A percentile compares a stretch with the other conserved stretches of the same genome.
Evolutionary conservation across 495 filamentous ascomycete genomes (phyloP).

Genomic region (Cercophora samala): DNA sequence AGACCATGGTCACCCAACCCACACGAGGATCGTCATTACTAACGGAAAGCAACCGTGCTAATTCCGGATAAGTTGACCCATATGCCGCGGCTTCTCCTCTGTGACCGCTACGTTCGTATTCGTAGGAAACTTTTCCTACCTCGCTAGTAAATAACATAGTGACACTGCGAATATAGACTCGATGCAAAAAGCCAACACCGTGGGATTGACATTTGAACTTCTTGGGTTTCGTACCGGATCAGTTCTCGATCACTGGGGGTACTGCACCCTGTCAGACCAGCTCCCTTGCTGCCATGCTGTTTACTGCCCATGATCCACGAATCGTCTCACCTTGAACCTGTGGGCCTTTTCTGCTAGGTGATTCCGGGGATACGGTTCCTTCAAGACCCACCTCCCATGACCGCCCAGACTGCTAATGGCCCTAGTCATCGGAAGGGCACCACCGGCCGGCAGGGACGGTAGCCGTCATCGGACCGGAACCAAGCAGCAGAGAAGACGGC

Average conservation of each 20-base stretch:
- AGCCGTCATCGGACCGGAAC: background rate
- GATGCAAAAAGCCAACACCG: background rate
- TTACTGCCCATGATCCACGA: background rate
- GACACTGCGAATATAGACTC: background rate
- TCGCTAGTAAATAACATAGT: background rate
- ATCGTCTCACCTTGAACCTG: background rate
- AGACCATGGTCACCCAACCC: background rate
- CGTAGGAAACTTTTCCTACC: background rate
- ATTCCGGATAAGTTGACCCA: background rate
- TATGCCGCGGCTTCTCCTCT: background rate
- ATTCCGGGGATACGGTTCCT: background rate
- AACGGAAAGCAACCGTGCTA: background rate
- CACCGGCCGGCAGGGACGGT: background rate
- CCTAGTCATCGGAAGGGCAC: background rate
- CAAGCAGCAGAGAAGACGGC: background rate
- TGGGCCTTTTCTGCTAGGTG: background rate
- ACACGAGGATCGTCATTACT: background rate
- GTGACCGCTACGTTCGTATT: background rate
- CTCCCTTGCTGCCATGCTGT: background rate
- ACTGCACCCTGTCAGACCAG: background rate
- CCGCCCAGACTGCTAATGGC: background rate
- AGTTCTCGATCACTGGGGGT: background rate
- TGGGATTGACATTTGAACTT: background rate
- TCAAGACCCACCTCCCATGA: background rate
- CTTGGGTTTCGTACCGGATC: background rate